These are phyloP conservation scores for Platismatia glauca DNA, from an alignment of 495 filamentous ascomycete species.

Conservation along the genomic window DNA sequence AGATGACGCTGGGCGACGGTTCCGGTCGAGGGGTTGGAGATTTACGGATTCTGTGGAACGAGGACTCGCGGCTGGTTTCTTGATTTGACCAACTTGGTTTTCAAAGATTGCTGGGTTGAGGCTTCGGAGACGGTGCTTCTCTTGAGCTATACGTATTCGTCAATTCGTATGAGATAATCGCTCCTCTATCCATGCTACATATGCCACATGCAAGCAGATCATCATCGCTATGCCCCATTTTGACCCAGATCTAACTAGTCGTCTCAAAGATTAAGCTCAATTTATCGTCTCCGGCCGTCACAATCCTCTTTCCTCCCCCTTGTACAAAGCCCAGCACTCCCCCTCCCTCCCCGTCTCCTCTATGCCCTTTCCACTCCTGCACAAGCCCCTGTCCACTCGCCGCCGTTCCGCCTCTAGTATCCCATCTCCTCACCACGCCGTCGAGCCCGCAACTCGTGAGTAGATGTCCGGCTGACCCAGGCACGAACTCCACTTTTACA, in stretches of 20 bases:
- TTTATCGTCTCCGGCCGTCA: slow-evolving; percentile 85
- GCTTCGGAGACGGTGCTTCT: not conserved
- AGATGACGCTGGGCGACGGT: no score
- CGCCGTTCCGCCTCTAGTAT: slow-evolving; percentile 69
- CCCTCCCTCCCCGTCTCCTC: slow-evolving; percentile 70
- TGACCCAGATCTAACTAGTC: not conserved
- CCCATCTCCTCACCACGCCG: slow-evolving; percentile 79
- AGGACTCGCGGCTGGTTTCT: no score
- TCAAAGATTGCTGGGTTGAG: not conserved
- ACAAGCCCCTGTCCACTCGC: slow-evolving; percentile 52
- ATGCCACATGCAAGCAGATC: slow-evolving; percentile 3
- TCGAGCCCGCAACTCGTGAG: slow-evolving; percentile 80
- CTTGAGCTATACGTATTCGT: not conserved
- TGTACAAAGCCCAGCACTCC: slow-evolving; percentile 88
- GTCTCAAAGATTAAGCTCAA: slow-evolving; percentile 60
- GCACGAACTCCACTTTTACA: slow-evolving; percentile 78
- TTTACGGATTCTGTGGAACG: not conserved
- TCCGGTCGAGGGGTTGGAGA: not conserved
- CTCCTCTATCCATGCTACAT: not conserved
- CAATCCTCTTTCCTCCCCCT: slow-evolving; percentile 57
- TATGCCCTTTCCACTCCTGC: slow-evolving; percentile 75
- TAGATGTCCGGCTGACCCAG: slow-evolving; percentile 25
- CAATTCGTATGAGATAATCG: not conserved
- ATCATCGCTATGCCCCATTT: slow-evolving; percentile 15
- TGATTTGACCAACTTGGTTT: no score